Conservation (phyloP, 208 protist genomes). For the Crithidia expoeki region DNA sequence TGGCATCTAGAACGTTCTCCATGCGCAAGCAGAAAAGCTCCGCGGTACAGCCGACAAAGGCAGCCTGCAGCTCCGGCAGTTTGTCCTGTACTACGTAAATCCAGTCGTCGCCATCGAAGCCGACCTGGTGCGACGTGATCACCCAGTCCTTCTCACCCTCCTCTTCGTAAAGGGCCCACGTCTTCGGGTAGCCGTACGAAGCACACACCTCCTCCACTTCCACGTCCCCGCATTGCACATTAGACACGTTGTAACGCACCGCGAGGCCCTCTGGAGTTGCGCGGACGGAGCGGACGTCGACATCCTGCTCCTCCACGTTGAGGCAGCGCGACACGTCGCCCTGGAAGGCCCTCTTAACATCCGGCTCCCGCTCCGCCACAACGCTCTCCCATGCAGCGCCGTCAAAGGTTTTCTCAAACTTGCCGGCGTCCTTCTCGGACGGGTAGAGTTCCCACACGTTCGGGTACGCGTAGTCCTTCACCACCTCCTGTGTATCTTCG, state of each 20-base stretch:
- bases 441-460: conserved; percentile 48
- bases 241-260: conserved; percentile 46
- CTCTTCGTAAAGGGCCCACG: conserved; percentile 54
- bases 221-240: conserved; percentile 15
- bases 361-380: conserved; percentile 13
- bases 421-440: conserved; percentile 28
- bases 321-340: conserved; percentile 41
- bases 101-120: conserved; percentile 82
- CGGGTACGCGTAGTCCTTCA: conserved; percentile 55
- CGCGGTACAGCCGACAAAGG: conserved; percentile 38
- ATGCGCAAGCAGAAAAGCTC: conserved; percentile 37
- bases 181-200: conserved; percentile 42
- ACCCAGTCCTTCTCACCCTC: conserved; percentile 32
- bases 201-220: conserved; percentile 32
- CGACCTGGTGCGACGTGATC: conserved; percentile 58
- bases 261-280: conserved; percentile 28
- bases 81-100: conserved; percentile 49
- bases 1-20: conserved; percentile 38
- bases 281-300: conserved; percentile 32
- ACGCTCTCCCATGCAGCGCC: conserved; percentile 35
- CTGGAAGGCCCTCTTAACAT: conserved; percentile 46
- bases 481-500: conserved; percentile 29
- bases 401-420: conserved; percentile 35
- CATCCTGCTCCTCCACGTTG: conserved; percentile 14
- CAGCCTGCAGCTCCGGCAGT: conserved; percentile 36